Conservation (phyloP, 805 yeast species). For the Saccharomycopsis sp. region DNA sequence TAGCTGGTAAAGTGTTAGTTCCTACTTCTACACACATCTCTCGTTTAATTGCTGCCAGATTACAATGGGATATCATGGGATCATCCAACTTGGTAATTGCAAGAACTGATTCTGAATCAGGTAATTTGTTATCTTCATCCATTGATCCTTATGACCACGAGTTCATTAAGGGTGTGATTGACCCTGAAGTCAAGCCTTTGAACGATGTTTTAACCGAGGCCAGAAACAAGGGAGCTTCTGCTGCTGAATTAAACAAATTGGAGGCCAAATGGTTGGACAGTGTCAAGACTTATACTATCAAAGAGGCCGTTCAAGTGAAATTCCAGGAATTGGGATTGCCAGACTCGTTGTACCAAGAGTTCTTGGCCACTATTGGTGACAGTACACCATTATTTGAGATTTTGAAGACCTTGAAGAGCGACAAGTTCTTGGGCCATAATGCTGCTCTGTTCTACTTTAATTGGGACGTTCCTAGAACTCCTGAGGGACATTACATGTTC, state of each 20-base stretch:
- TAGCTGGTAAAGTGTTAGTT: conserved; percentile 55
- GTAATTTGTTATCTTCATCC: conserved; percentile 42
- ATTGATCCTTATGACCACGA: conserved; percentile 55
- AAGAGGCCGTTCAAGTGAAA: conserved; percentile 41
- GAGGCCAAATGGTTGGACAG: conserved; percentile 43
- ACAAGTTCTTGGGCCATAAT: conserved; percentile 22
- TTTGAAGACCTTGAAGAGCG: conserved; percentile 5
- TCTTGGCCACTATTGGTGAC: conserved; percentile 22
- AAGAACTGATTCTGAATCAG: conserved; percentile 53
- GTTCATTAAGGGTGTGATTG: conserved; percentile 43
- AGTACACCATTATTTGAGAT: conserved; percentile 21
- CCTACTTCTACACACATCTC: conserved; percentile 52
- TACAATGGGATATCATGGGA: conserved; percentile 63
- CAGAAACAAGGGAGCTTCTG: conserved; percentile 29
- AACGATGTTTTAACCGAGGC: conserved; percentile 40
- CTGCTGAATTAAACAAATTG: conserved; percentile 31
- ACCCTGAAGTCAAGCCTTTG: conserved; percentile 34
- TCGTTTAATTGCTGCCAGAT: conserved; percentile 48
- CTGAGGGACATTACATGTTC: conserved; percentile 50
- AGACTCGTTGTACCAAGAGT: conserved; percentile 27
- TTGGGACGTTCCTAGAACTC: conserved; percentile 55
- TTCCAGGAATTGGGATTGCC: conserved; percentile 26
- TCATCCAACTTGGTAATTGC: conserved; percentile 52
- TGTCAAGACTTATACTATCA: conserved; percentile 39
- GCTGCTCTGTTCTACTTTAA: conserved; percentile 39